Percentiles rank a stretch among this genome's conserved stretches.
Evolutionary conservation across 2,329 filamentous ascomycete species (phyloP).

Genomic region (Sphaerulina populicola): DNA sequence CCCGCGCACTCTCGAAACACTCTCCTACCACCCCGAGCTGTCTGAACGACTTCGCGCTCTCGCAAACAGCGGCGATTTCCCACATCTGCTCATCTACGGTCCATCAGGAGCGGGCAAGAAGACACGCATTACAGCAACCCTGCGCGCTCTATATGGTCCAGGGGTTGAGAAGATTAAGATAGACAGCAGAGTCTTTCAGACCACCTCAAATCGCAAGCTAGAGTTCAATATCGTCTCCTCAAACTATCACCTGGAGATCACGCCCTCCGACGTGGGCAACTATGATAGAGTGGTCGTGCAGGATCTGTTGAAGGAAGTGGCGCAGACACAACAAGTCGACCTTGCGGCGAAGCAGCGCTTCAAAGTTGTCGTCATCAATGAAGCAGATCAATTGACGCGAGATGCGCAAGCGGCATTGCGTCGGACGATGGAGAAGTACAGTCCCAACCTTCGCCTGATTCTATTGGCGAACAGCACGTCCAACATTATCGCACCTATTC

Average conservation of each 20-base stretch:
- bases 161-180: slow-evolving; percentile 99
- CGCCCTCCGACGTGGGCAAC: slow-evolving; percentile 89
- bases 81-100: slow-evolving; percentile 92
- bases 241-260: slow-evolving; percentile 97
- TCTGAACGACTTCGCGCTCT: slow-evolving; percentile 79
- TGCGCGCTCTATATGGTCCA: slow-evolving; percentile 90
- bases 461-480: slow-evolving; percentile 91
- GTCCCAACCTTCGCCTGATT: slow-evolving; percentile 84
- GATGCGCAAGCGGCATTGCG: slow-evolving; percentile 93
- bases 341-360: slow-evolving; percentile 81
- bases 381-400: slow-evolving; percentile 85
- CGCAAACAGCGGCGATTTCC: slow-evolving; percentile 93
- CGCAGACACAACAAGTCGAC: slow-evolving; percentile 98
- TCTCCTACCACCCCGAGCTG: slow-evolving; percentile 83
- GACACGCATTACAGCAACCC: slow-evolving; percentile 86
- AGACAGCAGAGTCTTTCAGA: slow-evolving; percentile 93
- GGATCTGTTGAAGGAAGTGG: slow-evolving; percentile 92
- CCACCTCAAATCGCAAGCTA: slow-evolving; percentile 84
- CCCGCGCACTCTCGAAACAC: slow-evolving; percentile 63
- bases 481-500: slow-evolving; percentile 98
- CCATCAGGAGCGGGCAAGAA: slow-evolving; percentile 97
- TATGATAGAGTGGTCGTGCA: slow-evolving; percentile 95
- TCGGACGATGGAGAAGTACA: slow-evolving; percentile 99
- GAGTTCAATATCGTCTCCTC: slow-evolving; percentile 99
- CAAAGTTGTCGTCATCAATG: slow-evolving; percentile 98